A percentile compares a stretch with the other conserved stretches of the same genome.
Evolutionary conservation across 306 rosid species (phyloP).

Genomic region (Quercus glauca): DNA sequence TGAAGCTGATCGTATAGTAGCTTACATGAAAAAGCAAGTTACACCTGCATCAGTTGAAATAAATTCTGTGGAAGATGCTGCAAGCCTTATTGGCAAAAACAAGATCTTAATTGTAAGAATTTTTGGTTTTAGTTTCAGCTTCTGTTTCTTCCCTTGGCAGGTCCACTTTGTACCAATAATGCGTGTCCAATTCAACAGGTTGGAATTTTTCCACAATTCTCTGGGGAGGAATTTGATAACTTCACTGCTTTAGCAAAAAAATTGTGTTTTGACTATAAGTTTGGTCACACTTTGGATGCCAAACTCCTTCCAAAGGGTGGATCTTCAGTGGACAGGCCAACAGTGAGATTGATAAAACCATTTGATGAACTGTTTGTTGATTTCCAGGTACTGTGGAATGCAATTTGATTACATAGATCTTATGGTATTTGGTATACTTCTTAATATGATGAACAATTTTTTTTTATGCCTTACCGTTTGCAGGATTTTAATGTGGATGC

Average conservation of each 20-base stretch:
- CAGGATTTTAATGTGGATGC: slow-evolving; percentile 73
- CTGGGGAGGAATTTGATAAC: slow-evolving; percentile 77
- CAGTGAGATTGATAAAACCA: slow-evolving; percentile 81
- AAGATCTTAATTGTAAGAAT: slow-evolving; percentile 69
- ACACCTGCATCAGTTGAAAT: slow-evolving; percentile 79
- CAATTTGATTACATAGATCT: neutral
- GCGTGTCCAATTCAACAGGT: slow-evolving; percentile 45
- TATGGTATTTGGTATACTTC: neutral
- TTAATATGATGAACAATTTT: neutral
- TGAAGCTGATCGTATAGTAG: slow-evolving; percentile 77
- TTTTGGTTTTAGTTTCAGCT: neutral
- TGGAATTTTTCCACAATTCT: slow-evolving; percentile 70
- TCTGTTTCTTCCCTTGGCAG: neutral
- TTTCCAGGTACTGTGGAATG: slow-evolving; percentile 50
- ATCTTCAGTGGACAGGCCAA: slow-evolving; percentile 63
- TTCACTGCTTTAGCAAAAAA: slow-evolving; percentile 62
- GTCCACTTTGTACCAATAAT: neutral
- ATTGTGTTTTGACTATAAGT: slow-evolving; percentile 76
- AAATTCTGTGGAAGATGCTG: slow-evolving; percentile 62
- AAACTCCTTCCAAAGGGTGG: slow-evolving; percentile 85
- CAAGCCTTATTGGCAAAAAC: slow-evolving; percentile 46
- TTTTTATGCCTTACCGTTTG: slow-evolving; percentile 5
- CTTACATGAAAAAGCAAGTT: slow-evolving; percentile 70
- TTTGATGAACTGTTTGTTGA: slow-evolving; percentile 80
- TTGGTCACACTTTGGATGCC: slow-evolving; percentile 75